Evolutionary conservation across 306 rosid genomes (phyloP), one percentile per base, ranked within the genome.

Genomic region (Begonia fuchsioides): DNA sequence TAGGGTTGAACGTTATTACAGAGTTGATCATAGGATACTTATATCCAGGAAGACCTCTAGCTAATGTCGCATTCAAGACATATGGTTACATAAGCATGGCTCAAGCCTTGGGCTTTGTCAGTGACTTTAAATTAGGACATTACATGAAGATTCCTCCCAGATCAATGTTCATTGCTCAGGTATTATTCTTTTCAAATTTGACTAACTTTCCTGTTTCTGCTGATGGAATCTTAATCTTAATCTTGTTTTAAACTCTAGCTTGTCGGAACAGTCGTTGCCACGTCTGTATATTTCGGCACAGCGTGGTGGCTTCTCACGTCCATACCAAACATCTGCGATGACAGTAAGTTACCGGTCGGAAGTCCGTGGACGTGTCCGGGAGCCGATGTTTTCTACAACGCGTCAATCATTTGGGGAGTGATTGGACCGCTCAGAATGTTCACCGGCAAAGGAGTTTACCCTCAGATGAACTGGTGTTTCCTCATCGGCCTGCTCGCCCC

Each of bases 81-180:
- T 90, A 90, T 11, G 97, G 95, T 0, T 84, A 81, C 63, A 81
- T 84, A 47, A 90, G 94, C 78, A 81, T 84, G 97, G 2, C 79
- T 19, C 94, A 90, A 39, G 95, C 97, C 47, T 84, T 90, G 3
- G 13, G 2, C 16, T 84, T 90, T 49, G 58, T 84, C 9, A 17
- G 49, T 15, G 97, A 84, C 69, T 85, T 90, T 72, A 90, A 90
- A 59, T 57, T 90, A 53, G 95, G 97, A 38, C 95, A 84, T 55
- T 90, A 90, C 38, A 90, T 81, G 97, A 90, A 90, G 69, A 74
- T 84, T 58, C 94, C 97, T 62, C 95, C 94, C 12, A 90, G 67
- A 55, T 70, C 95, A 15, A 90, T 90, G 97, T 90, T 79, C 64
- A 0, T 79, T 3, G 82, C 51, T 3, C 95, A 87, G 94, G 90